These are phyloP conservation scores for Hypoxylon sp. DNA, from an alignment of 2,329 filamentous ascomycete species.

Conservation along the genomic window DNA sequence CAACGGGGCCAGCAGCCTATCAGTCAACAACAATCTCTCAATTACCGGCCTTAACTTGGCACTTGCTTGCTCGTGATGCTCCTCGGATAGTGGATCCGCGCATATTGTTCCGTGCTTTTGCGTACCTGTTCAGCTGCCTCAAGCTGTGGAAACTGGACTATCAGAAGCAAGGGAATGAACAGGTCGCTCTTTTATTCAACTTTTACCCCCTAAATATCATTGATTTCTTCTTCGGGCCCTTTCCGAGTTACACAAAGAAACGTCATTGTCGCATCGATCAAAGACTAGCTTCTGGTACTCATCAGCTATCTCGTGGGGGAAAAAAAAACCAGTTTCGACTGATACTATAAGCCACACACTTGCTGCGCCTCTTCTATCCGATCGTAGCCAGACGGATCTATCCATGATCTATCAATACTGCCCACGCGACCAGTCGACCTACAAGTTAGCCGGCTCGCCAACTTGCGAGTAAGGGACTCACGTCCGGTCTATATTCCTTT, in stretches of 20 bases:
- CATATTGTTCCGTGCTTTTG: slow-evolving; percentile 20
- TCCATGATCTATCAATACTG: slow-evolving; percentile 26
- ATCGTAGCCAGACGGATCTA: slow-evolving; percentile 42
- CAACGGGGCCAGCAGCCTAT: slow-evolving; percentile 37
- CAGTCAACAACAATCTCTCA: slow-evolving; percentile 28
- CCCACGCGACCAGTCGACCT: slow-evolving; percentile 7
- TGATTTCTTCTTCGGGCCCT: slow-evolving; percentile 8
- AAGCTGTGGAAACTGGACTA: slow-evolving; percentile 29
- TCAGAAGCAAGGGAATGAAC: slow-evolving; percentile 23
- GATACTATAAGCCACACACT: slow-evolving; percentile 30
- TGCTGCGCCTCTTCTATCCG: slow-evolving; percentile 48
- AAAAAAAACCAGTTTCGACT: slow-evolving; percentile 10
- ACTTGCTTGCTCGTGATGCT: slow-evolving; percentile 39
- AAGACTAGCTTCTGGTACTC: neutral
- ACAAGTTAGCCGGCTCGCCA: slow-evolving; percentile 15
- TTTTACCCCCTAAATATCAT: slow-evolving; percentile 5
- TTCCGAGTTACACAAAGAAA: slow-evolving; percentile 25
- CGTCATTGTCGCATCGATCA: slow-evolving; percentile 17
- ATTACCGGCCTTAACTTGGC: slow-evolving; percentile 27
- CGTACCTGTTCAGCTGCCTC: slow-evolving; percentile 34
- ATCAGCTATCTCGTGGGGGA: neutral
- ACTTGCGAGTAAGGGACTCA: slow-evolving; percentile 13
- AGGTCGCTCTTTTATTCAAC: slow-evolving; percentile 8
- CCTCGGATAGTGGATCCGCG: slow-evolving; percentile 30
- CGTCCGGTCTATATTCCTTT: slow-evolving; percentile 34